These are phyloP conservation scores for Melanopsichium pennsylvanicum DNA, from an alignment of 1,284 basidiomycete species.

Conservation along the genomic window DNA sequence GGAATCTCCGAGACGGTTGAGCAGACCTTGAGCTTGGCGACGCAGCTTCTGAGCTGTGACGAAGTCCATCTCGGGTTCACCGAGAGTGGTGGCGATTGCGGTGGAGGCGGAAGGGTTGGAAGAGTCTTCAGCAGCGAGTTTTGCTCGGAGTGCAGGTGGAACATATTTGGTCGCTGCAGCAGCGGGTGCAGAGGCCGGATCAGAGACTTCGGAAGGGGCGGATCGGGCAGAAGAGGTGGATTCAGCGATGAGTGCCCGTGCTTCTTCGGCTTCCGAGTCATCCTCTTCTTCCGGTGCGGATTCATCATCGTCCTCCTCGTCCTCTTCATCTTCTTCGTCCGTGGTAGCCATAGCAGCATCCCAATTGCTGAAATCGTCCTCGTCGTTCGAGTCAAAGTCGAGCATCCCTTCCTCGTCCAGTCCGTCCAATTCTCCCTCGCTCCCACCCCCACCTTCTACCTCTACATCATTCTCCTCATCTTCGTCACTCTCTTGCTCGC, in stretches of 20 bases:
- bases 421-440: slow-evolving; percentile 5
- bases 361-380: slow-evolving; percentile 46
- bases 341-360: slow-evolving; percentile 50
- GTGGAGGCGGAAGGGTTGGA: not conserved
- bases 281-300: slow-evolving; percentile 7
- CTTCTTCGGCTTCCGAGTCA: slow-evolving; percentile 38
- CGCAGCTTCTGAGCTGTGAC: slow-evolving; percentile 73
- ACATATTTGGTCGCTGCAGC: slow-evolving; percentile 67
- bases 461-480: slow-evolving; percentile 8
- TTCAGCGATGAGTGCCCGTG: slow-evolving; percentile 17
- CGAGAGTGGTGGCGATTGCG: not conserved
- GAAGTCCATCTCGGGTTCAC: slow-evolving; percentile 48
- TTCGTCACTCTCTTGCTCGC: not conserved
- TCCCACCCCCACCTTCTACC: slow-evolving; percentile 5
- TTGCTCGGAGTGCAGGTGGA: slow-evolving; percentile 69
- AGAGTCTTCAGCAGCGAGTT: slow-evolving; percentile 56
- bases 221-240: not conserved
- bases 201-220: not conserved
- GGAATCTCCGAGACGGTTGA: slow-evolving; percentile 87
- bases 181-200: slow-evolving; percentile 3
- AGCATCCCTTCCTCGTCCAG: slow-evolving; percentile 27
- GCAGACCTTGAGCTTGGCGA: slow-evolving; percentile 82
- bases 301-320: slow-evolving; percentile 10
- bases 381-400: slow-evolving; percentile 43
- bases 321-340: slow-evolving; percentile 27